Percentiles rank a stretch among this genome's conserved stretches.
Conservation (phyloP, 208 protist genomes). For the Trypanosoma boissoni region DNA sequence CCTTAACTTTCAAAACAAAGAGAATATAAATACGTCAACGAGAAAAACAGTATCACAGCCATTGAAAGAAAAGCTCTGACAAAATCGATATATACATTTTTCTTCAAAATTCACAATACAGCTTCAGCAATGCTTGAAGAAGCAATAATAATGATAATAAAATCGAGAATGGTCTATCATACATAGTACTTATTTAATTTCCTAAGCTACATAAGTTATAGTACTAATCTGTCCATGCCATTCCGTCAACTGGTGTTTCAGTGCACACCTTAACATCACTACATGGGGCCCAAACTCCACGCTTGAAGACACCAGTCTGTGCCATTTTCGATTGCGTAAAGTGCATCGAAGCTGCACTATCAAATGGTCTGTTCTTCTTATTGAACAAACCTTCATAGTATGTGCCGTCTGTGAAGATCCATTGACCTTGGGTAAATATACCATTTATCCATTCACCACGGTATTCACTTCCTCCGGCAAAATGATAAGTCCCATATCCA, state of each 20-base stretch:
- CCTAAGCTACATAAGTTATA: background rate
- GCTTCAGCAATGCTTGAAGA: too few relatives aligned
- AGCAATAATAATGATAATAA: constrained; percentile 3
- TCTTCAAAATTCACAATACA: too few relatives aligned
- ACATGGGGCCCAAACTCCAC: constrained; percentile 72
- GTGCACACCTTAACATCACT: constrained; percentile 59
- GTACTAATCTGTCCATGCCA: constrained; percentile 47
- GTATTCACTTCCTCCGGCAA: constrained; percentile 80
- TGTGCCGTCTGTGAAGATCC: constrained; percentile 78
- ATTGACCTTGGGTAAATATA: constrained; percentile 84
- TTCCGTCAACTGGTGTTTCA: constrained; percentile 62
- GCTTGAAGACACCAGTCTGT: constrained; percentile 66
- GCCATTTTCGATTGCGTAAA: constrained; percentile 66
- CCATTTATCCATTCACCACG: constrained; percentile 72
- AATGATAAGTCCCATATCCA: constrained; percentile 90
- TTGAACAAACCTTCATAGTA: constrained; percentile 92
- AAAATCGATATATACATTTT: too few relatives aligned
- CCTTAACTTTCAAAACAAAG: too few relatives aligned
- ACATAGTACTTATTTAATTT: too few relatives aligned
- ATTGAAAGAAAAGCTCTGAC: too few relatives aligned
- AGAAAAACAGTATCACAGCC: too few relatives aligned
- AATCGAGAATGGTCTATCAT: too few relatives aligned
- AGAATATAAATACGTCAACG: too few relatives aligned
- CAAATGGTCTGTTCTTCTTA: constrained; percentile 78
- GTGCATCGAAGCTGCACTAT: constrained; percentile 73